Evolutionary conservation across 768 basidiomycete genomes (phyloP).

Genomic region (Nevesoporus exiguus): DNA sequence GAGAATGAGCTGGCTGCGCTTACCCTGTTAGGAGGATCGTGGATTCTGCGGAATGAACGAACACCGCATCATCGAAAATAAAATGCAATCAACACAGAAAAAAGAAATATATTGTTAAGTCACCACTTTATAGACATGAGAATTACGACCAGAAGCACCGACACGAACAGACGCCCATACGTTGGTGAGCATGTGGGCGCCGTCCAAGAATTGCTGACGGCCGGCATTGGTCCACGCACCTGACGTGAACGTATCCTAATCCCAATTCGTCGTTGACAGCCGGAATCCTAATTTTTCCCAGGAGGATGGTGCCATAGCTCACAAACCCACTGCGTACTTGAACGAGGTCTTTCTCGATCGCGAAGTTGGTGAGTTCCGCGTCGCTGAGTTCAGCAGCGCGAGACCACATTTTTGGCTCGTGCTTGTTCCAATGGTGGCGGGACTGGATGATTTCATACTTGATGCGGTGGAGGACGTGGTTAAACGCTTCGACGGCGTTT

Average conservation of each 20-base stretch:
- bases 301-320: slow-evolving; percentile 66
- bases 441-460: slow-evolving; percentile 65
- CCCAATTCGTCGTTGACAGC: slow-evolving; percentile 59
- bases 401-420: slow-evolving; percentile 60
- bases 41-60: slow-evolving; percentile 46
- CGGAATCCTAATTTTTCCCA: slow-evolving; percentile 75
- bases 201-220: not conserved
- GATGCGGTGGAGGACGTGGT: slow-evolving; percentile 48
- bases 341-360: slow-evolving; percentile 42
- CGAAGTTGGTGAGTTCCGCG: slow-evolving; percentile 48
- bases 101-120: slow-evolving; percentile 9
- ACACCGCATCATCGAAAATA: not conserved
- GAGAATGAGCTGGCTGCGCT: slow-evolving; percentile 15
- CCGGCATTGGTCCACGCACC: slow-evolving; percentile 40
- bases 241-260: slow-evolving; percentile 66
- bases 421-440: slow-evolving; percentile 67
- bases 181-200: slow-evolving; percentile 1
- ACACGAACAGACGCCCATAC: slow-evolving; percentile 10
- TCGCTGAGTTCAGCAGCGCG: slow-evolving; percentile 53
- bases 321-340: slow-evolving; percentile 52
- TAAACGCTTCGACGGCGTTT: slow-evolving; percentile 67
- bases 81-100: not conserved
- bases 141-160: slow-evolving; percentile 3
- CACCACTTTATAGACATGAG: slow-evolving; percentile 3
- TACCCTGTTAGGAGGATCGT: slow-evolving; percentile 72